Percentiles rank a stretch among this genome's conserved stretches.
Evolutionary conservation across 1,284 basidiomycete genomes (phyloP).

Genomic region (Sphagnurus paluster): DNA sequence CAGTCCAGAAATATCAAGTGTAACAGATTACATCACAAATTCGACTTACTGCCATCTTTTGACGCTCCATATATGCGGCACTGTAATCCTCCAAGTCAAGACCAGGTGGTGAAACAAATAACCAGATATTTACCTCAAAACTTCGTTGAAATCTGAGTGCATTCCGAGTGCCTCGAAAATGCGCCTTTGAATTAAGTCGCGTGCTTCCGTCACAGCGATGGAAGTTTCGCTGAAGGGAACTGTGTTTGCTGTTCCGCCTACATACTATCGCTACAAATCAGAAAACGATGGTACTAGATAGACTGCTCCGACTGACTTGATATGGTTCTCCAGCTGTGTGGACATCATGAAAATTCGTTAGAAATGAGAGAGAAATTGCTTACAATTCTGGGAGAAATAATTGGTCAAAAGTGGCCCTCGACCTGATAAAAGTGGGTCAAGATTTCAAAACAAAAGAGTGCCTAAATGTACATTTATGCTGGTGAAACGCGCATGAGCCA

Average conservation of each 20-base stretch:
- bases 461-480: constrained; percentile 61
- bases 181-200: constrained; percentile 55
- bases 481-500: constrained; percentile 1
- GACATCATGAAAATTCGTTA: background rate
- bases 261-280: constrained; percentile 48
- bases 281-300: background rate
- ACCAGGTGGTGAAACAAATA: constrained; percentile 1
- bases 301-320: constrained; percentile 42
- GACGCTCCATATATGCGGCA: constrained; percentile 79
- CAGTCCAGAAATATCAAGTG: constrained; percentile 10
- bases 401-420: constrained; percentile 70
- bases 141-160: constrained; percentile 62
- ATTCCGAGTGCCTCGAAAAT: constrained; percentile 39
- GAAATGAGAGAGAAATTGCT: constrained; percentile 24
- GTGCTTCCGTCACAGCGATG: constrained; percentile 54
- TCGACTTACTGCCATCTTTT: constrained; percentile 72
- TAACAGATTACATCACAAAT: too few relatives aligned
- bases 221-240: constrained; percentile 61
- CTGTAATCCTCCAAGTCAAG: constrained; percentile 24
- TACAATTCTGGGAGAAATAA: constrained; percentile 83
- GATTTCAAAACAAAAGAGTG: background rate
- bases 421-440: constrained; percentile 37
- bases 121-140: constrained; percentile 48
- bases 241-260: constrained; percentile 71
- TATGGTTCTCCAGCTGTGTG: constrained; percentile 68